Conservation (phyloP, 352 stramenopile species). For the Saprolegnia parasitica region DNA sequence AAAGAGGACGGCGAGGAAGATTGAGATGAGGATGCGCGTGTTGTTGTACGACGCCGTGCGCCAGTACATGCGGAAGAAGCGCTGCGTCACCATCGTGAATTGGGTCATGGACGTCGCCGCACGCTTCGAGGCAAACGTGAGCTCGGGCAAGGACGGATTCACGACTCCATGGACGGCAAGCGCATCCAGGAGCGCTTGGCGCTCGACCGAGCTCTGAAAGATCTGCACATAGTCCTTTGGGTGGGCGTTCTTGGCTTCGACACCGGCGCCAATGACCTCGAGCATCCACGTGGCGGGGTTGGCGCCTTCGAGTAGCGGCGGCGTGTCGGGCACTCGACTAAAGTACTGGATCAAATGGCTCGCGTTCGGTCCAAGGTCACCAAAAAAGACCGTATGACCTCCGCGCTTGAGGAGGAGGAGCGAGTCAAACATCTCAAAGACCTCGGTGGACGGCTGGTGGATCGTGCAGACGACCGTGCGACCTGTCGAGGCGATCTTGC, state of each 20-base stretch:
- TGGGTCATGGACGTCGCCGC: slow-evolving; percentile 37
- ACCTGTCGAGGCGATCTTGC: slow-evolving; percentile 74
- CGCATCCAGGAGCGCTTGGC: slow-evolving; percentile 38
- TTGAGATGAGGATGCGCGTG: slow-evolving; percentile 60
- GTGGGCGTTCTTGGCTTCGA: slow-evolving; percentile 31
- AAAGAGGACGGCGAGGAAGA: slow-evolving; percentile 68
- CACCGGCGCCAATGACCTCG: slow-evolving; percentile 42
- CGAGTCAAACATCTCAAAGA: slow-evolving; percentile 87
- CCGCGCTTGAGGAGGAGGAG: slow-evolving; percentile 69
- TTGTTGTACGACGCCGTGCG: slow-evolving; percentile 83
- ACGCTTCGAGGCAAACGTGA: slow-evolving; percentile 42
- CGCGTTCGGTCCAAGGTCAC: slow-evolving; percentile 44
- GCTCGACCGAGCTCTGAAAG: slow-evolving; percentile 40
- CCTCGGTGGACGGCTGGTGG: slow-evolving; percentile 86
- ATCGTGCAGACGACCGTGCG: slow-evolving; percentile 88
- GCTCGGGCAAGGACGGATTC: slow-evolving; percentile 27
- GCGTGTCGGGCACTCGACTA: slow-evolving; percentile 36
- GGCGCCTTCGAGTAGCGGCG: slow-evolving; percentile 48
- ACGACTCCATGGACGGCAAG: slow-evolving; percentile 37
- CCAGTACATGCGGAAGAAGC: slow-evolving; percentile 79
- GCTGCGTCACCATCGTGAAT: slow-evolving; percentile 45
- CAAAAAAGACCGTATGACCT: slow-evolving; percentile 51
- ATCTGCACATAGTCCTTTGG: slow-evolving; percentile 40
- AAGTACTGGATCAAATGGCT: slow-evolving; percentile 55
- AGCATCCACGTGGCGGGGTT: slow-evolving; percentile 83